Percentiles rank a stretch among this genome's conserved stretches.
phyloP scores from a whole-genome alignment of 2,329 filamentous ascomycete genomes.

The Diaporthe humulicola region DNA sequence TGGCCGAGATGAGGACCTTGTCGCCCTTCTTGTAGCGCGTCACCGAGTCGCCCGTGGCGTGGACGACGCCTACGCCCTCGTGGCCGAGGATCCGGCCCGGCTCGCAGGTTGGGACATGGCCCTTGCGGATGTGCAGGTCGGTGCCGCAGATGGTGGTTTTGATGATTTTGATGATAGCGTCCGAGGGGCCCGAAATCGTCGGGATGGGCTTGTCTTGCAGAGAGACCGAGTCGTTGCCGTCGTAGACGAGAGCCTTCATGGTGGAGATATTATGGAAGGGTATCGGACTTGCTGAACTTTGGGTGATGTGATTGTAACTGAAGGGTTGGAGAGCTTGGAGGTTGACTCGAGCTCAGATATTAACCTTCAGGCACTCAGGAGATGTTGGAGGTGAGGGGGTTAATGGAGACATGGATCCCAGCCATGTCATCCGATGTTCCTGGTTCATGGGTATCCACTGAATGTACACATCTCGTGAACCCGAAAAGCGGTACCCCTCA shows the following conservation, averaged over 20 bases:
- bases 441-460: background rate
- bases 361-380: background rate
- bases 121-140: slow-evolving; percentile 68
- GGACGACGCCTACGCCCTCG: slow-evolving; percentile 65
- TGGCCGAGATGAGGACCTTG: slow-evolving; percentile 64
- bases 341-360: background rate
- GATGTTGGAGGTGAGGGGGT: background rate
- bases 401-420: background rate
- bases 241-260: slow-evolving; percentile 64
- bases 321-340: background rate
- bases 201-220: slow-evolving; percentile 59
- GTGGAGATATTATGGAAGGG: slow-evolving; percentile 32
- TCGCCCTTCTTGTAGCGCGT: slow-evolving; percentile 63
- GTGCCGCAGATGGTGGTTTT: slow-evolving; percentile 67
- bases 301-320: background rate
- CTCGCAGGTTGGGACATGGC: slow-evolving; percentile 62
- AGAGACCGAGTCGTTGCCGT: slow-evolving; percentile 48
- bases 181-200: slow-evolving; percentile 54
- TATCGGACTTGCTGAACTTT: background rate
- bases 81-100: slow-evolving; percentile 64
- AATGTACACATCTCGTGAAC: background rate
- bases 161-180: slow-evolving; percentile 62
- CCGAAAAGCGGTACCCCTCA: background rate
- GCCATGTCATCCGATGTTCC: background rate
- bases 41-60: slow-evolving; percentile 59